Conservation (phyloP, 495 filamentous ascomycete genomes). For the Aspergillus indologenus region DNA sequence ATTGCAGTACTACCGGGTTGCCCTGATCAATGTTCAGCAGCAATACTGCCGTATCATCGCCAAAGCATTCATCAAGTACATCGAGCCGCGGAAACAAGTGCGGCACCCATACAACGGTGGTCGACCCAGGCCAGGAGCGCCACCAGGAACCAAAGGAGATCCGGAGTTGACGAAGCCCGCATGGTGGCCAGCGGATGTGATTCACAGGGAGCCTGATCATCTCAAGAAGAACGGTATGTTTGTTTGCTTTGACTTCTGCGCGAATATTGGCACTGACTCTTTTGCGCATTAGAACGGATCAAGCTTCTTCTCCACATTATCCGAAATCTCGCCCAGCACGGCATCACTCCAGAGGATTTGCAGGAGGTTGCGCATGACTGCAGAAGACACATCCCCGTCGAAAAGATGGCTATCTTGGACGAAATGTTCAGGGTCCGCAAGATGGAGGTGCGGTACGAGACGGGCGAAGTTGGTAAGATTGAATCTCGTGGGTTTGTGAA, state of each 20-base stretch:
- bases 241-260: not conserved
- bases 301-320: slow-evolving; percentile 45
- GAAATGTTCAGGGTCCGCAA: slow-evolving; percentile 54
- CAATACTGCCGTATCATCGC: slow-evolving; percentile 52
- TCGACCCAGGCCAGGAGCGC: slow-evolving; percentile 32
- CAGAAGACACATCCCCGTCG: slow-evolving; percentile 37
- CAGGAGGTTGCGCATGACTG: slow-evolving; percentile 42
- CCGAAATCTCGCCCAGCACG: slow-evolving; percentile 34
- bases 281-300: slow-evolving; percentile 31
- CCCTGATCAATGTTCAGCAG: slow-evolving; percentile 45
- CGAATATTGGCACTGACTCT: slow-evolving; percentile 2
- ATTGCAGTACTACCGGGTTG: slow-evolving; percentile 34
- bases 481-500: not conserved
- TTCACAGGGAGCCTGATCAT: slow-evolving; percentile 86
- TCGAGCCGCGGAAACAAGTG: slow-evolving; percentile 84
- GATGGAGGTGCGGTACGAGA: slow-evolving; percentile 51
- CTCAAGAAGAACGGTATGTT: slow-evolving; percentile 67
- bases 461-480: slow-evolving; percentile 49
- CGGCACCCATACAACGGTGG: slow-evolving; percentile 77
- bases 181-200: slow-evolving; percentile 72
- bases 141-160: slow-evolving; percentile 39
- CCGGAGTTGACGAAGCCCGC: slow-evolving; percentile 61
- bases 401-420: slow-evolving; percentile 43
- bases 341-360: slow-evolving; percentile 41
- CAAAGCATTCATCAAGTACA: slow-evolving; percentile 77